A percentile compares a stretch with the other conserved stretches of the same genome.
These are phyloP conservation scores for Geum urbanum DNA, from an alignment of 306 rosid species.

Conservation along the genomic window DNA sequence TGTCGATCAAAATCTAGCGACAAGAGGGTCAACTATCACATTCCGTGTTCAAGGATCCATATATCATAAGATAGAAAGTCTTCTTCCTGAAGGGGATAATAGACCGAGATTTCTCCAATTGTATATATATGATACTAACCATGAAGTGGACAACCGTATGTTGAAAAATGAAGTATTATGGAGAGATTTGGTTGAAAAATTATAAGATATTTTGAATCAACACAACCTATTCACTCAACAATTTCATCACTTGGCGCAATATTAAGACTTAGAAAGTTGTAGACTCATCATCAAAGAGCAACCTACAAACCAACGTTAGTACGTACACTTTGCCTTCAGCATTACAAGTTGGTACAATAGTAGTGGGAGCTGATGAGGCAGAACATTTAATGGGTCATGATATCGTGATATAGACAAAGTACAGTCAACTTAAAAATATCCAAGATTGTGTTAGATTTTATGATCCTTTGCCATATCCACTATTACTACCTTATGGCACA, in stretches of 20 bases:
- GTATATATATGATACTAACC: background rate
- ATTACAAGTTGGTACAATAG: background rate
- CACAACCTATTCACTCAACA: background rate
- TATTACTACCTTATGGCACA: background rate
- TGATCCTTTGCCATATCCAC: background rate
- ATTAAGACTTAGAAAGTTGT: background rate
- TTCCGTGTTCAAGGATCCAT: constrained; percentile 7
- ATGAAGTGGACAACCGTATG: background rate
- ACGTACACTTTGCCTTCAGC: background rate
- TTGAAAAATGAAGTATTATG: background rate
- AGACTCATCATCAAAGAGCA: background rate
- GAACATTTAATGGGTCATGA: background rate
- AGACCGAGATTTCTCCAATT: background rate
- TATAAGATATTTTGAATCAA: background rate
- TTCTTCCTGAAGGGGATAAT: background rate
- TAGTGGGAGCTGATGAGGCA: background rate
- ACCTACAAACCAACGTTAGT: background rate
- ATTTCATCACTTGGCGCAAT: background rate
- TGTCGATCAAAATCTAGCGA: background rate
- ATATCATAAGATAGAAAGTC: background rate
- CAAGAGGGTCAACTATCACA: background rate
- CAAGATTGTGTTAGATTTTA: background rate
- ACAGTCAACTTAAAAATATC: background rate
- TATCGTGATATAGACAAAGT: background rate
- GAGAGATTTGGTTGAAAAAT: background rate